These are phyloP conservation scores for Aschersonia sp. DNA, from an alignment of 2,329 filamentous ascomycete species.

Conservation along the genomic window DNA sequence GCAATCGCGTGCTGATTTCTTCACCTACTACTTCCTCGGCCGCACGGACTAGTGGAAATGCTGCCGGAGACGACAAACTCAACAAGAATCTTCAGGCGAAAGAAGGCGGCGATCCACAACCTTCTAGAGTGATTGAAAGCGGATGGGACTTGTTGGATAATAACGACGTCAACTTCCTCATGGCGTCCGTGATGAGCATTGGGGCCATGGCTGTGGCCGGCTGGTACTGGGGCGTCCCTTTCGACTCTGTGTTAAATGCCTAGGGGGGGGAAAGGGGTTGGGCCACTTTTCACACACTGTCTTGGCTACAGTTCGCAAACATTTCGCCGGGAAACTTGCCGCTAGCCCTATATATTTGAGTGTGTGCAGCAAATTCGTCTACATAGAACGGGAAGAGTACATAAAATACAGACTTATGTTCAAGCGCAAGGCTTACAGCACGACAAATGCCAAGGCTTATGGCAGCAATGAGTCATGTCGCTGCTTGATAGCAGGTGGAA, in stretches of 20 bases:
- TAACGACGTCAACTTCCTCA: slow-evolving; percentile 87
- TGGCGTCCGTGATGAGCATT: slow-evolving; percentile 72
- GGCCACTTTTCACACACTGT: not conserved
- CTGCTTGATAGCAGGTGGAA: too few relatives aligned
- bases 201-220: slow-evolving; percentile 55
- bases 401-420: too few relatives aligned
- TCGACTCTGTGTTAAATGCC: slow-evolving; percentile 17
- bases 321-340: too few relatives aligned
- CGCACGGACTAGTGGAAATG: not conserved
- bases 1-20: slow-evolving; percentile 40
- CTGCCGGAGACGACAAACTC: slow-evolving; percentile 28
- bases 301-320: too few relatives aligned
- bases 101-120: slow-evolving; percentile 37
- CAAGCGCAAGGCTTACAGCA: too few relatives aligned
- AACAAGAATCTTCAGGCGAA: slow-evolving; percentile 6
- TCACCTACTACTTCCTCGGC: slow-evolving; percentile 2
- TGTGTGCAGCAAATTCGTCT: too few relatives aligned
- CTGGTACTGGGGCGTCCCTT: slow-evolving; percentile 44
- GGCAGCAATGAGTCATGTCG: too few relatives aligned
- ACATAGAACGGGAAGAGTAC: too few relatives aligned
- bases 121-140: slow-evolving; percentile 50
- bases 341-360: too few relatives aligned
- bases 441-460: too few relatives aligned
- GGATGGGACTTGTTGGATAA: slow-evolving; percentile 73
- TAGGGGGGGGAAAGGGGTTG: not conserved